Conservation (phyloP, 352 stramenopile species). For the Phytopythium helicoides region DNA sequence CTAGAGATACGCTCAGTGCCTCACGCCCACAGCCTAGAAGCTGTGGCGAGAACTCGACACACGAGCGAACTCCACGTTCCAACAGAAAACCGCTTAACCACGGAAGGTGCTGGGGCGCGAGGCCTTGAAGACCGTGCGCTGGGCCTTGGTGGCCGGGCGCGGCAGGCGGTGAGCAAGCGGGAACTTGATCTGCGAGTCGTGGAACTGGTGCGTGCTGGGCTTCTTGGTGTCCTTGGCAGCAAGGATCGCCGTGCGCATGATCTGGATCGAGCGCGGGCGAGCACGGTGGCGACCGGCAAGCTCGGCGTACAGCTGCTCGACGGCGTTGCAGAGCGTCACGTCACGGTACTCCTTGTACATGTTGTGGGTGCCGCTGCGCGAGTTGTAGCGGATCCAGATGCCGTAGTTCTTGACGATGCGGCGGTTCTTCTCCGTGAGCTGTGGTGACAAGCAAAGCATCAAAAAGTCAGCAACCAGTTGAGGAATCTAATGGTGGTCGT, state of each 20-base stretch:
- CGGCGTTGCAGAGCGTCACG: conserved; percentile 95
- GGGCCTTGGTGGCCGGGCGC: conserved; percentile 93
- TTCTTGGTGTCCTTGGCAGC: conserved; percentile 96
- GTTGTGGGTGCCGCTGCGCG: conserved; percentile 99
- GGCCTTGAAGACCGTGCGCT: conserved; percentile 95
- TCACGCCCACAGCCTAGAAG: neutral
- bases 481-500: neutral
- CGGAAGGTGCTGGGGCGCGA: conserved; percentile 97
- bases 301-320: conserved; percentile 99
- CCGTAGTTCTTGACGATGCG: conserved; percentile 99
- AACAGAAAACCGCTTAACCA: conserved; percentile 82
- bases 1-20: neutral
- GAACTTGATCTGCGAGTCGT: conserved; percentile 97
- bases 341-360: conserved; percentile 99
- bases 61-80: neutral
- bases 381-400: conserved; percentile 99
- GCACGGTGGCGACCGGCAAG: conserved; percentile 97
- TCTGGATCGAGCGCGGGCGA: conserved; percentile 98
- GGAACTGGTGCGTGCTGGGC: conserved; percentile 96
- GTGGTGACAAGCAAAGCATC: conserved; percentile 10
- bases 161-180: conserved; percentile 96
- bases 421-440: conserved; percentile 98
- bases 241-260: conserved; percentile 98
- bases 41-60: neutral
- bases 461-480: neutral